These are phyloP conservation scores for Excoecaria cochinchinensis DNA, from an alignment of 345 rosid genomes.

Conservation along the genomic window DNA sequence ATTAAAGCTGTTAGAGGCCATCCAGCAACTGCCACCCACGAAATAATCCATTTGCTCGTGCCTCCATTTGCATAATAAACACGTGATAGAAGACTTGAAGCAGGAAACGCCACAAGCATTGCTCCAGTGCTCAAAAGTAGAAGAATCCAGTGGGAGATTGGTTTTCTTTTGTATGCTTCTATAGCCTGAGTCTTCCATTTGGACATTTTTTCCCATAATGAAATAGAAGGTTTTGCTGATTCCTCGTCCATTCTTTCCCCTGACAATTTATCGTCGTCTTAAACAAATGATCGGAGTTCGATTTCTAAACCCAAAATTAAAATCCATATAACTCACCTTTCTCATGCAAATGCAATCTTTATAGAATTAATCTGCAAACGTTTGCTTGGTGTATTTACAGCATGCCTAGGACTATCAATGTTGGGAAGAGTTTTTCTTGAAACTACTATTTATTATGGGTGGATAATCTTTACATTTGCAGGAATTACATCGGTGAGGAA, in stretches of 20 bases:
- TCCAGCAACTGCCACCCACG: constrained; percentile 85
- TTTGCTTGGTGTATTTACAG: too few species aligned
- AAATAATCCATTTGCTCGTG: constrained; percentile 87
- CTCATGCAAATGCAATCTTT: too few species aligned
- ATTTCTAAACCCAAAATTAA: too few species aligned
- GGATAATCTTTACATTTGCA: too few species aligned
- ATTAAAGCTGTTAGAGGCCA: constrained; percentile 75
- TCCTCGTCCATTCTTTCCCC: constrained; percentile 39
- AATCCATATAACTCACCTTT: too few species aligned
- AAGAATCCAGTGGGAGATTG: constrained; percentile 78
- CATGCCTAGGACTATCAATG: too few species aligned
- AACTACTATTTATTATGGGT: too few species aligned
- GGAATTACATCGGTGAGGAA: too few species aligned
- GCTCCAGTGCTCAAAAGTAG: constrained; percentile 45
- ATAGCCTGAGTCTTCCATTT: constrained; percentile 27
- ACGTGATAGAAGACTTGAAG: constrained; percentile 72
- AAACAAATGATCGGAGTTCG: too few species aligned
- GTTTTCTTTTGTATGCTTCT: constrained; percentile 57
- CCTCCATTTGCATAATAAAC: constrained; percentile 76
- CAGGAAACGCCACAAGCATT: constrained; percentile 80
- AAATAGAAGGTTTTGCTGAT: constrained; percentile 23
- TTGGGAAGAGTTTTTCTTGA: too few species aligned
- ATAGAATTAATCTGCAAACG: too few species aligned
- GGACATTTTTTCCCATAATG: constrained; percentile 32
- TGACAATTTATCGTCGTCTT: not conserved